phyloP scores from a whole-genome alignment of 2,329 filamentous ascomycete genomes.

The Diaporthe citrichinensis region DNA sequence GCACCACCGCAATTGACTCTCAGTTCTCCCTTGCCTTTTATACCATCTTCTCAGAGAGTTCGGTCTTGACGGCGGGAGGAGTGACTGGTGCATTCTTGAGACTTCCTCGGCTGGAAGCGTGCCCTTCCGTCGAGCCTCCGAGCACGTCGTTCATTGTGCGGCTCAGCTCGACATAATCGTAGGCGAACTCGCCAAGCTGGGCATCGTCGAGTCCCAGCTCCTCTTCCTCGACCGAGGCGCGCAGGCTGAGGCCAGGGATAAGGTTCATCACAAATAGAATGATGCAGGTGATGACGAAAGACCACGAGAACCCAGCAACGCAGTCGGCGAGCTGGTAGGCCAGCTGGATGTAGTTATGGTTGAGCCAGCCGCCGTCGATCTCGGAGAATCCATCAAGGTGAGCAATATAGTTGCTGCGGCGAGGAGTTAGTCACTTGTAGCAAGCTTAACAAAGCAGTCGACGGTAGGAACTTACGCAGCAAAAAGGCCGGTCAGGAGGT shows the following conservation, averaged over 20 bases:
- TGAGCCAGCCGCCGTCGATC: slow-evolving; percentile 77
- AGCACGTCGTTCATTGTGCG: slow-evolving; percentile 70
- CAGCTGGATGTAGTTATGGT: slow-evolving; percentile 78
- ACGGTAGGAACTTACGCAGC: slow-evolving; percentile 67
- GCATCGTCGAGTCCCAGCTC: slow-evolving; percentile 79
- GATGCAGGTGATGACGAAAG: slow-evolving; percentile 76
- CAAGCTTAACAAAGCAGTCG: background rate
- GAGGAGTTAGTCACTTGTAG: slow-evolving; percentile 37
- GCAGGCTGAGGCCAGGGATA: slow-evolving; percentile 78
- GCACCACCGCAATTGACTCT: background rate
- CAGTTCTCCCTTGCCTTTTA: background rate
- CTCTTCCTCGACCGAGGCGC: slow-evolving; percentile 76
- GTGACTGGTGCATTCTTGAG: slow-evolving; percentile 40
- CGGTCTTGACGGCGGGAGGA: slow-evolving; percentile 7
- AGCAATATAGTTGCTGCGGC: slow-evolving; percentile 76
- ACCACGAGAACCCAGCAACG: slow-evolving; percentile 74
- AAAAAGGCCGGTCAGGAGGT: slow-evolving; percentile 84
- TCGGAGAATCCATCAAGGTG: slow-evolving; percentile 76
- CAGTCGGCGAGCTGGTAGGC: slow-evolving; percentile 80
- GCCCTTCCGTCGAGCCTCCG: slow-evolving; percentile 28
- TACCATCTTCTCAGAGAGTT: slow-evolving; percentile 33
- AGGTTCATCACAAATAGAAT: slow-evolving; percentile 81
- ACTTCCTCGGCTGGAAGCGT: slow-evolving; percentile 43
- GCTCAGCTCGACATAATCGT: slow-evolving; percentile 83
- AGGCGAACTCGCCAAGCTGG: slow-evolving; percentile 86